These are phyloP conservation scores for Cichorium intybus DNA, from an alignment of 140 eudicot genomes.

Conservation along the genomic window DNA sequence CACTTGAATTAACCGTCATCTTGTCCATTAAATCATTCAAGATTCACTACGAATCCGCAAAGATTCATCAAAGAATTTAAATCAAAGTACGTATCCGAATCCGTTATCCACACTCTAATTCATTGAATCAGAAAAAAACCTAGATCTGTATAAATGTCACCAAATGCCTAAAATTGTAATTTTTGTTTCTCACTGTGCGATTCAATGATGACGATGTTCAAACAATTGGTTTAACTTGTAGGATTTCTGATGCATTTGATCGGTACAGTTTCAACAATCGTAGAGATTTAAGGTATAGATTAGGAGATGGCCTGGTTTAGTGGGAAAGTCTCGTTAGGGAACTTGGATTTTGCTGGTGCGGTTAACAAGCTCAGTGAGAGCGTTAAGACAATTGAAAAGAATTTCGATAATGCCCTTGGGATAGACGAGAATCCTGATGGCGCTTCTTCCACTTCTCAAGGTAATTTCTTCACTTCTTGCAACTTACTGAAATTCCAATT, in stretches of 20 bases:
- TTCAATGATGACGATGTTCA: slow-evolving; percentile 6
- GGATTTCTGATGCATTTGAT: slow-evolving; percentile 26
- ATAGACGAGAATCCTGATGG: slow-evolving; percentile 61
- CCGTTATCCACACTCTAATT: slow-evolving; percentile 3
- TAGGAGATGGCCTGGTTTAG: slow-evolving; percentile 86
- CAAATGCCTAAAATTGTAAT: neutral
- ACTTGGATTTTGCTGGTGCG: slow-evolving; percentile 88
- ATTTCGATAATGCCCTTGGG: slow-evolving; percentile 90
- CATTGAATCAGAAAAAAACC: neutral
- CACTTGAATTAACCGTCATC: neutral
- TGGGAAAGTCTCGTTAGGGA: slow-evolving; percentile 82
- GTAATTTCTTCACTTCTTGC: slow-evolving; percentile 16
- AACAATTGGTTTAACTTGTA: slow-evolving; percentile 10
- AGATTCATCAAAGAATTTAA: neutral
- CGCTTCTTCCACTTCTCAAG: slow-evolving; percentile 36
- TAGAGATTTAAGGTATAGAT: neutral
- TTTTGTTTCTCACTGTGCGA: neutral
- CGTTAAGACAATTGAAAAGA: slow-evolving; percentile 88
- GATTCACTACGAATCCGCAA: slow-evolving; percentile 16
- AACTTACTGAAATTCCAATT: neutral
- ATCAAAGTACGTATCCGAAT: slow-evolving; percentile 21
- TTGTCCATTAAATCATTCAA: slow-evolving; percentile 7
- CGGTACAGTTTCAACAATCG: neutral
- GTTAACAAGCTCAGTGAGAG: slow-evolving; percentile 91
- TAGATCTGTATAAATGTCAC: slow-evolving; percentile 20